Evolutionary conservation across 129 eudicot genomes (phyloP), one percentile per base, ranked within the genome.

Genomic region (Tanacetum coccineum): DNA sequence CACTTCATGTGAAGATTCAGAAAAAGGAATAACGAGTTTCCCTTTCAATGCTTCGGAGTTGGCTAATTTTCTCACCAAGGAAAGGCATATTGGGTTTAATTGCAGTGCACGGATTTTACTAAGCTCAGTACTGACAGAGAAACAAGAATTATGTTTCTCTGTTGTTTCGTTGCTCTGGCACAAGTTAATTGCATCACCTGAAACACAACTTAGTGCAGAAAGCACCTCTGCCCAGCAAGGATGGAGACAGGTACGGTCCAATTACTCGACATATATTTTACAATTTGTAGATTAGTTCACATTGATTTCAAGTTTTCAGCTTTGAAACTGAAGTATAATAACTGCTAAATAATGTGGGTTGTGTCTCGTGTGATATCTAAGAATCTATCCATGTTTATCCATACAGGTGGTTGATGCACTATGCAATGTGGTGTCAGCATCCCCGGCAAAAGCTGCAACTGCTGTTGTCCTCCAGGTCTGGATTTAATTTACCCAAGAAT

Each of bases 201-300:
- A 93, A 76, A 93, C 89, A 8, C 89, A 93, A 72, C 87, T 83
- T 26, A 84, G 68, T 72, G 98, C 96, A 50, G 98, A 88, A 77
- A 93, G 98, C 71, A 93, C 98, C 59, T 93, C 98, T 75, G 98
- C 98, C 10, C 98, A 88, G 71, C 98, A 93, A 82, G 98, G 98
- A 74, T 93, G 98, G 98, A 93, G 98, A 70, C 98, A 93, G 98
- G 98, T 92, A 86, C 20, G 6, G 3, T 4, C 19, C 17, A 17
- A 21, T 68, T 73, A 15, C 10, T 19, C 49, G 22, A 42, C 9
- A 36, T 62, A 49, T 72, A 6, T 63, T 42, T 62, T 19, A 42
- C 42, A 36, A 1, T 1, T 36, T 36, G 42, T 36, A 6, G 42
- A 36, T 6, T 36, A 36, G 42, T 6, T 6, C 42, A 36, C 9